Base-by-base conservation (phyloP, 2,329 filamentous ascomycete species). In the Bipolaris sorokiniana region DNA sequence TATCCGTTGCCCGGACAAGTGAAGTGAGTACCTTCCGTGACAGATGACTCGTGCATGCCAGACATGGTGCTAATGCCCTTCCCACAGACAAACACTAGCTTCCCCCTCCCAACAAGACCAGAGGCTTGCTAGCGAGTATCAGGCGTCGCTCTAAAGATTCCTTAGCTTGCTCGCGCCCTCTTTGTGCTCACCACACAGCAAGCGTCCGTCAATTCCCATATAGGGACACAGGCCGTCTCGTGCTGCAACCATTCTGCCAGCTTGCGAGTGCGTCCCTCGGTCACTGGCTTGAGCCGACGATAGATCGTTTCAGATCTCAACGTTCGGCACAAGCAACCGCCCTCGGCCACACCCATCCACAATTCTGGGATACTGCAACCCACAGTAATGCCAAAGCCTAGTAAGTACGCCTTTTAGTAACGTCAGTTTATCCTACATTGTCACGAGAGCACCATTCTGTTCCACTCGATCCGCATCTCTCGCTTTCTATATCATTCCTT, bases 331-430 rank as follows among this genome's bases (percentile, higher is more conserved):
- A 64, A 70, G 58, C 65, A 67, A 61, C 69, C 64, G 67, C 62
- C 68, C 66, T 71, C 67, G 69, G 67, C 65, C 66, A 73, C 68
- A 62, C 58, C 63, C 61, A 69, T 62, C 71, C 71, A 75, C 71
- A 73, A 70, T 73, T 69, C 72, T 61, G 63, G 61, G 60, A 66
- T 62, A 69, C 59, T 74, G 73, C 70, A 75, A 75, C 73, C 67
- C 68, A 65, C 61, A 76, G 72, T 76, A 63, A 76, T 76, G 72
- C 70, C 71, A 70, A 68, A 66, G 65, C 66, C 72, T 67, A 74
- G 74, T 76, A 75, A 76, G 74, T 76, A 66, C 65, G 62, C 66
- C 63, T 68, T 62, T 66, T 62, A 13, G 68, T 73, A 61, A 70
- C 69, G 64, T 71, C 59, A 10, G 58, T 63, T 61, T 54, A 63